A percentile compares a stretch with the other conserved stretches of the same genome.
Conservation (phyloP, 306 rosid species). For the Dalbergia cochinchinensis region DNA sequence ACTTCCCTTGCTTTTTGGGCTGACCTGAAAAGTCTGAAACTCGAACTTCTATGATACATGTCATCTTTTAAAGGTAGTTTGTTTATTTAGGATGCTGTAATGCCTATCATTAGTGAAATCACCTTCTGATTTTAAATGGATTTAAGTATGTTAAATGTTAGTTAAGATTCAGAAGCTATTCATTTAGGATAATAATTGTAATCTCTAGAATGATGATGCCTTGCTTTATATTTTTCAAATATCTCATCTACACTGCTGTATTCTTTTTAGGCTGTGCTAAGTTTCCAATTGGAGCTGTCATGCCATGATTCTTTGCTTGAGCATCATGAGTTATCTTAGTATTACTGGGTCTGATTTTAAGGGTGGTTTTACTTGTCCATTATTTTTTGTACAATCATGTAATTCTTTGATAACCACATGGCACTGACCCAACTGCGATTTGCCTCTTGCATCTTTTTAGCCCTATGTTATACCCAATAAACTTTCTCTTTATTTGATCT, state of each 20-base stretch:
- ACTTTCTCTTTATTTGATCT: background rate
- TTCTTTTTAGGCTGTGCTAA: background rate
- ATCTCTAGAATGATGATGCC: background rate
- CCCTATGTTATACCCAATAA: background rate
- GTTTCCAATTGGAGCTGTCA: background rate
- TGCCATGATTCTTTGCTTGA: constrained; percentile 10
- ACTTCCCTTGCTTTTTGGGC: background rate
- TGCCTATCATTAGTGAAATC: background rate
- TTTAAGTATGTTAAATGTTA: constrained; percentile 2
- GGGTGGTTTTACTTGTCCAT: background rate
- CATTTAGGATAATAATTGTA: background rate
- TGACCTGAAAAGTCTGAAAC: background rate
- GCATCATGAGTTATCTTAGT: constrained; percentile 5
- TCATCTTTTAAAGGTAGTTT: background rate
- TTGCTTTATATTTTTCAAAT: background rate
- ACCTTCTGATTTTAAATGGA: constrained; percentile 18
- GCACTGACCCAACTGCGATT: background rate
- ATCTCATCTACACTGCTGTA: background rate
- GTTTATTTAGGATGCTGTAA: background rate
- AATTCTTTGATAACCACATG: constrained; percentile 9
- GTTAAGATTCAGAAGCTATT: background rate
- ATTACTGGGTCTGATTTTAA: background rate
- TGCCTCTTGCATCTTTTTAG: constrained; percentile 5
- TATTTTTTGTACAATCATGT: constrained; percentile 2
- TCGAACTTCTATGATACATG: background rate